Percentiles rank a stretch among this genome's conserved stretches.
Conservation (phyloP, 352 stramenopile species). For the Globisporangium nagaii region DNA sequence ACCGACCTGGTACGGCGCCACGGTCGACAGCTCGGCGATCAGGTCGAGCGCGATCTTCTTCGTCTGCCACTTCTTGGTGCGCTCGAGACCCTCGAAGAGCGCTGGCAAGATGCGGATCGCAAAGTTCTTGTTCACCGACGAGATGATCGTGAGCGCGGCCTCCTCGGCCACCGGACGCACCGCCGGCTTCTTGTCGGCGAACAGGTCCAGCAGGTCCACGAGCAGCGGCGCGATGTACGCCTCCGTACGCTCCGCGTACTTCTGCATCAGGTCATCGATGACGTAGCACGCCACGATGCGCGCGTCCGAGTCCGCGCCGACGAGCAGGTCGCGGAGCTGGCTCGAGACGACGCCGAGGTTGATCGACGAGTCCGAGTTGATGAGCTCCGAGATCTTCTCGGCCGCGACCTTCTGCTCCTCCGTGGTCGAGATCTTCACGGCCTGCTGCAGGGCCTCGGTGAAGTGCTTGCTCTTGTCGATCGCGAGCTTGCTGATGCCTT, state of each 20-base stretch:
- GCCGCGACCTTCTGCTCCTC: constrained; percentile 80
- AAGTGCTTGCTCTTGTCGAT: constrained; percentile 91
- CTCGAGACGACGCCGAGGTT: constrained; percentile 64
- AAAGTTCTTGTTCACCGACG: constrained; percentile 83
- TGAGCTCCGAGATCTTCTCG: constrained; percentile 81
- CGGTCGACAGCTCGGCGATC: constrained; percentile 87
- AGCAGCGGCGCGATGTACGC: constrained; percentile 73
- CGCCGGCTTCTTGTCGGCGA: constrained; percentile 79
- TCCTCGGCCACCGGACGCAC: constrained; percentile 68
- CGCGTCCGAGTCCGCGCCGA: constrained; percentile 47
- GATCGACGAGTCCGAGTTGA: constrained; percentile 66
- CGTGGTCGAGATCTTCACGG: constrained; percentile 46
- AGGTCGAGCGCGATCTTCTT: constrained; percentile 95
- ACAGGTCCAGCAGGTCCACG: constrained; percentile 64
- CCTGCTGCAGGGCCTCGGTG: constrained; percentile 76
- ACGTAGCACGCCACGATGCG: constrained; percentile 71
- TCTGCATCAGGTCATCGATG: constrained; percentile 83
- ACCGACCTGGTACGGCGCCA: constrained; percentile 93
- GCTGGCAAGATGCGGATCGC: constrained; percentile 83
- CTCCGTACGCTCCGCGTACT: constrained; percentile 76
- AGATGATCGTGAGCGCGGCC: constrained; percentile 76
- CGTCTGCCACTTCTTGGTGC: constrained; percentile 95
- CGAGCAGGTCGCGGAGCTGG: constrained; percentile 60
- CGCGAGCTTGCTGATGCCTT: constrained; percentile 78
- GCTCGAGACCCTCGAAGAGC: constrained; percentile 88